Conservation (phyloP, 805 yeast species). For the Groenewaldozyma salmanticensis region DNA sequence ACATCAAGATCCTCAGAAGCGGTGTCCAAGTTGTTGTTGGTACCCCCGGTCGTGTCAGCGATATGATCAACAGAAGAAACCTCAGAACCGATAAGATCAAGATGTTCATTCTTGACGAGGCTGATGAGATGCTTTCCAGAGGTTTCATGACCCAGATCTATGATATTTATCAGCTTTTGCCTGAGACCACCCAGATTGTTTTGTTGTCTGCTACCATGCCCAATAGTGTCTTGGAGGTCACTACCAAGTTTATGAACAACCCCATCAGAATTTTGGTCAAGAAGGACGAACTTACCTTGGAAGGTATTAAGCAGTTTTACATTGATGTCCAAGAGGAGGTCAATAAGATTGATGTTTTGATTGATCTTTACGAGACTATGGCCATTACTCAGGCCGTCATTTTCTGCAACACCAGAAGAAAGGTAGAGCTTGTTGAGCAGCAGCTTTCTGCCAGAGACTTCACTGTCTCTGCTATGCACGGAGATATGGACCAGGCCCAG, state of each 20-base stretch:
- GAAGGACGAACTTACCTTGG: conserved; percentile 86
- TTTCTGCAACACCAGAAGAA: conserved; percentile 92
- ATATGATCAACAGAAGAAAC: conserved; percentile 78
- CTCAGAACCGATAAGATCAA: conserved; percentile 67
- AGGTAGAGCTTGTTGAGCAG: conserved; percentile 84
- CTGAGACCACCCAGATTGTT: conserved; percentile 83
- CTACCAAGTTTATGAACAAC: conserved; percentile 83
- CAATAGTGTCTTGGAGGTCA: conserved; percentile 81
- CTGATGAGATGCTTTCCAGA: conserved; percentile 85
- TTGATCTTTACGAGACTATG: conserved; percentile 90
- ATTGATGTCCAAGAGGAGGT: conserved; percentile 87
- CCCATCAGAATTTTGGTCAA: conserved; percentile 92
- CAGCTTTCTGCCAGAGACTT: conserved; percentile 73
- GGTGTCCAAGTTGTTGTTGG: conserved; percentile 94
- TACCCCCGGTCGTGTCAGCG: conserved; percentile 92
- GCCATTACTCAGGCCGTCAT: conserved; percentile 97
- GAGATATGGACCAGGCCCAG: conserved; percentile 92
- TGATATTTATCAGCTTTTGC: conserved; percentile 78
- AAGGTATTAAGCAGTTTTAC: conserved; percentile 89
- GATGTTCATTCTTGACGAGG: conserved; percentile 90
- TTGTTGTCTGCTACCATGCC: conserved; percentile 94
- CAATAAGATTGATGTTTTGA: conserved; percentile 88
- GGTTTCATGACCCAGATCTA: conserved; percentile 95
- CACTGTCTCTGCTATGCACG: conserved; percentile 94
- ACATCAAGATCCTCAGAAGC: conserved; percentile 58